Base-by-base conservation (phyloP, 2,329 filamentous ascomycete genomes). In the Escovopsis sp. region DNA sequence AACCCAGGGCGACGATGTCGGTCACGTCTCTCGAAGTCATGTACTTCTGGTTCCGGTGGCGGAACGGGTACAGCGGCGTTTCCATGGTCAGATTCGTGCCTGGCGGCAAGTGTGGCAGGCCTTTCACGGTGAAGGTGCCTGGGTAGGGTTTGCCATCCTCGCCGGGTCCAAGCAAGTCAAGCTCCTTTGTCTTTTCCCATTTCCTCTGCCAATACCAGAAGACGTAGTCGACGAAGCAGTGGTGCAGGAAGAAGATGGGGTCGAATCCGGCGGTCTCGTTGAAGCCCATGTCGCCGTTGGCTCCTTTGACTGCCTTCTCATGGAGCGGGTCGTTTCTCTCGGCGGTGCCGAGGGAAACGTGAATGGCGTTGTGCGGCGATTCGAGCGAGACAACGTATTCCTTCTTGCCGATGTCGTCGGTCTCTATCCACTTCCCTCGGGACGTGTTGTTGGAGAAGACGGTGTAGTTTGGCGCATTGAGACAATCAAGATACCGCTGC, bases 181-280 rank as follows among this genome's bases (percentile, higher is more conserved):
- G 39, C 6, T 14, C 7, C 2, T 43, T 31, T 3, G 37, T 42
- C n/a, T 36, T 7, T 9, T n/a, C 24, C 32, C 54, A 32, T 5
- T 41, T 40, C 13, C 44, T 30, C 47, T 59, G 57, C 57, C 57
- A 58, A 6, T 36, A 37, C 54, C 55, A 57, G 42, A 58, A 57
- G 7, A 51, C 40, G 30, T 45, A 43, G 47, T 58, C 55, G 37
- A 58, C 45, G 40, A 55, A 58, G 44, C 43, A 48, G 42, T 58
- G 56, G 37, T 58, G 56, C 42, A 58, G 53, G 48, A 45, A 58
- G 40, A 58, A 58, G 40, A 57, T 49, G n/a, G 54, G 54, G 37
- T 59, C 57, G 32, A 59, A 58, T 6, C 42, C 46, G 6, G 56
- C 54, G 25, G 53, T 58, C n/a, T 59, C 53, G 40, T 58, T 59